A percentile compares a stretch with the other conserved stretches of the same genome.
Evolutionary conservation across 169 alveolate species (phyloP).

Genomic region (Pseudocohnilembus persalinus): DNA sequence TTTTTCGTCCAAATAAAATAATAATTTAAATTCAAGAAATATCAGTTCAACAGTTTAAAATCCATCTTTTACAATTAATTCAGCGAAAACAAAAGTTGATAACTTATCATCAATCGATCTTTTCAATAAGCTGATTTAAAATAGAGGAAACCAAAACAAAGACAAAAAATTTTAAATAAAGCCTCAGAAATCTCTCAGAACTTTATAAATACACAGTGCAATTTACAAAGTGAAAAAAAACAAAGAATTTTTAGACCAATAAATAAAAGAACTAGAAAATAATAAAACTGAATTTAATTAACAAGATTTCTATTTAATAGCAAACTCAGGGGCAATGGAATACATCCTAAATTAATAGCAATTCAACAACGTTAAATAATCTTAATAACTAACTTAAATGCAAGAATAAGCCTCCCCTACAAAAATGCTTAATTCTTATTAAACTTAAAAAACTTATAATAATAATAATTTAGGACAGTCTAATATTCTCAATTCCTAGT

Average conservation of each 20-base stretch:
- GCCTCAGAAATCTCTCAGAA: slow-evolving; percentile 9
- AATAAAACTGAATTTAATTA: slow-evolving; percentile 8
- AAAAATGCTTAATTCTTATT: no score
- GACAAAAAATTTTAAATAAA: slow-evolving; percentile 1
- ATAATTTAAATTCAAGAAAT: background rate
- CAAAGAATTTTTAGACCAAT: slow-evolving; percentile 8
- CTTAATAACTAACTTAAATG: background rate
- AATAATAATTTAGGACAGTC: no score
- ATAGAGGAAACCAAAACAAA: slow-evolving; percentile 1
- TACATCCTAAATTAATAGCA: no score
- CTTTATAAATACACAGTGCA: slow-evolving; percentile 18
- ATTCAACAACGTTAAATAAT: background rate
- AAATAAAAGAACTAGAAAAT: slow-evolving; percentile 15
- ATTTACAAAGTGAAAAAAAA: slow-evolving; percentile 14
- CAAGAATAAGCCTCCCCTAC: background rate
- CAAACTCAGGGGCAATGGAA: slow-evolving; percentile 27
- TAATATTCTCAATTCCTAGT: no score
- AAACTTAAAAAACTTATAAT: no score
- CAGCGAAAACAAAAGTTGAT: background rate
- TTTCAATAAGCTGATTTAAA: slow-evolving; percentile 3
- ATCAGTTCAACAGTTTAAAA: background rate
- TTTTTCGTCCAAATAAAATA: background rate
- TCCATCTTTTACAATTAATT: background rate
- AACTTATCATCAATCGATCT: slow-evolving; percentile 10
- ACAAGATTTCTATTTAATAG: slow-evolving; percentile 22